Percentiles rank a stretch among this genome's conserved stretches.
Evolutionary conservation across 371 early-diverging fungal genomes (phyloP).

Genomic region (Batrachochytrium dendrobatidis): DNA sequence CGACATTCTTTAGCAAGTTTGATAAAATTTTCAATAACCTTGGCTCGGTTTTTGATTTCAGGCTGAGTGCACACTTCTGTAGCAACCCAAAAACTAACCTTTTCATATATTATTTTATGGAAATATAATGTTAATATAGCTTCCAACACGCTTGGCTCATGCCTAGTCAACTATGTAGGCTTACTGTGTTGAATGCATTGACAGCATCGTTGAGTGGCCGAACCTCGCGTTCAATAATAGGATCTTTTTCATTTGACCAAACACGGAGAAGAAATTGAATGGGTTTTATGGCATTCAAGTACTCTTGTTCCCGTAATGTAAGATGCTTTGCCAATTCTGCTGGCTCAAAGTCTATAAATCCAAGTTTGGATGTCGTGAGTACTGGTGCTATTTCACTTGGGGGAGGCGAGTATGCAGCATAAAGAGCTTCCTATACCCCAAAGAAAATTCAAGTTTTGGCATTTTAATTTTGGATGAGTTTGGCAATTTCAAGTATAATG

Average conservation of each 20-base stretch:
- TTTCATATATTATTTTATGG: constrained; percentile 2
- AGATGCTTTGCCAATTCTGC: constrained; percentile 19
- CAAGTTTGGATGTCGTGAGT: neutral
- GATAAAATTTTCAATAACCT: constrained; percentile 64
- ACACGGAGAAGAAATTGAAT: constrained; percentile 12
- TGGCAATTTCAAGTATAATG: too few relatives aligned
- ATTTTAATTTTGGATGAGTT: too few relatives aligned
- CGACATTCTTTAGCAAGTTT: constrained; percentile 48
- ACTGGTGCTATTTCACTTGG: neutral
- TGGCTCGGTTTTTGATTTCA: constrained; percentile 47
- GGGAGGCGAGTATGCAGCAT: neutral
- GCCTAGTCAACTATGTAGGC: neutral
- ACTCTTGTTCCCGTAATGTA: constrained; percentile 14
- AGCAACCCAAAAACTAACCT: constrained; percentile 60
- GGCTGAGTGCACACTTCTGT: constrained; percentile 56
- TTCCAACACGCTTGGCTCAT: neutral
- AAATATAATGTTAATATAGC: neutral
- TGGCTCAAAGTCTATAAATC: constrained; percentile 18
- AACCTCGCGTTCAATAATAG: constrained; percentile 5
- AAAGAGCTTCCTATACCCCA: too few relatives aligned
- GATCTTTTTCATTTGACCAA: constrained; percentile 15
- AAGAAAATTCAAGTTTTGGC: too few relatives aligned
- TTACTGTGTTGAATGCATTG: constrained; percentile 16
- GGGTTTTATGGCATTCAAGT: constrained; percentile 11
- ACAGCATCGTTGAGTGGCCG: constrained; percentile 10